A percentile compares a stretch with the other conserved stretches of the same genome.
Evolutionary conservation across 2,329 filamentous ascomycete genomes (phyloP).

Genomic region (Penicillium psychrosexuale): DNA sequence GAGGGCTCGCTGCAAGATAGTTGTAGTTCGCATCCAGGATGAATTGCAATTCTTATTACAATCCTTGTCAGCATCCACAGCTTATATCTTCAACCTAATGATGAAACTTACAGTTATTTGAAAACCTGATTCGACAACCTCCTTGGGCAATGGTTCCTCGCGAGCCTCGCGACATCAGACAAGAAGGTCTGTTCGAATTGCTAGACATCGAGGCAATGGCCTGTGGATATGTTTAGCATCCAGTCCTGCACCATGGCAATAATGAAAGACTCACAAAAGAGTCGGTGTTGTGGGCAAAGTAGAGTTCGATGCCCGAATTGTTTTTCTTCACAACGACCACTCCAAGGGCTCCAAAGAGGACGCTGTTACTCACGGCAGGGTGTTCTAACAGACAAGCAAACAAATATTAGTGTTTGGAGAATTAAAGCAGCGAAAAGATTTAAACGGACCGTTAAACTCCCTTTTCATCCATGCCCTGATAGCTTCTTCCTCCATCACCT

Average conservation of each 20-base stretch:
- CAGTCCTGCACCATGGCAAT: not conserved
- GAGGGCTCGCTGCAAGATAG: not conserved
- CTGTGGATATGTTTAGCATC: slow-evolving; percentile 28
- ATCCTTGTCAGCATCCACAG: not conserved
- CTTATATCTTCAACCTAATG: not conserved
- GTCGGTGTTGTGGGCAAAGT: slow-evolving; percentile 96
- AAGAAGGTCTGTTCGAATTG: slow-evolving; percentile 68
- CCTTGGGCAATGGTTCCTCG: slow-evolving; percentile 52
- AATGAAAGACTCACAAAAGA: slow-evolving; percentile 53
- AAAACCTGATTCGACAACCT: slow-evolving; percentile 21
- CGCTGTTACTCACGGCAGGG: slow-evolving; percentile 75
- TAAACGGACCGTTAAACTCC: slow-evolving; percentile 75
- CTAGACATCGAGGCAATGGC: slow-evolving; percentile 86
- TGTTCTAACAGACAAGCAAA: slow-evolving; percentile 51
- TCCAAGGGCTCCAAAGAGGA: slow-evolving; percentile 83
- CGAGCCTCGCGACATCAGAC: slow-evolving; percentile 79
- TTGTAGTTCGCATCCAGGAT: not conserved
- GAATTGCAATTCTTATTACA: not conserved
- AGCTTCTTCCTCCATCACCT: slow-evolving; percentile 72
- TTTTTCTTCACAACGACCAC: slow-evolving; percentile 87
- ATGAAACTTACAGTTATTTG: not conserved
- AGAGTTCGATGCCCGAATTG: slow-evolving; percentile 71
- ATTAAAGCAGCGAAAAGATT: not conserved
- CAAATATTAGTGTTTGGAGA: slow-evolving; percentile 1
- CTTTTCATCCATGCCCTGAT: slow-evolving; percentile 73